Evolutionary conservation across 495 filamentous ascomycete genomes (phyloP).

Genomic region (Podospora australis): DNA sequence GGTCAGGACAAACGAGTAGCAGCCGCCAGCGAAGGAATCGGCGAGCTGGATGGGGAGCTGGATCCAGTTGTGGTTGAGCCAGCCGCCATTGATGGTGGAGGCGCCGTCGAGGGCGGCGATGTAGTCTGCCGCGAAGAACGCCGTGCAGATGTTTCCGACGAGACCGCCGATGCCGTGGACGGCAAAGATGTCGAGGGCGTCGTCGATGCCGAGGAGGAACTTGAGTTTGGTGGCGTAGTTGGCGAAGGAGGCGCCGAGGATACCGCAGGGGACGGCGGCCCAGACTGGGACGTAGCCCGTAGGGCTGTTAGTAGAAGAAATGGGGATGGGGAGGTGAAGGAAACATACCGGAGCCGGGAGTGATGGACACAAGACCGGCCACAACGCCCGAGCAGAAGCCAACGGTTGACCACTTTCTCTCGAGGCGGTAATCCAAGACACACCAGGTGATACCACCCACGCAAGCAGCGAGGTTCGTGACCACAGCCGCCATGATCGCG

Average conservation of each 20-base stretch:
- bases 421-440: conserved; percentile 83
- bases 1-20: conserved; percentile 82
- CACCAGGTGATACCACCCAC: conserved; percentile 94
- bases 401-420: conserved; percentile 94
- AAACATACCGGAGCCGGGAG: conserved; percentile 65
- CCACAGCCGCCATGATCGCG: conserved; percentile 64
- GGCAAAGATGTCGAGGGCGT: conserved; percentile 90
- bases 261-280: conserved; percentile 85
- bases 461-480: conserved; percentile 67
- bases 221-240: conserved; percentile 98
- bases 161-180: conserved; percentile 85
- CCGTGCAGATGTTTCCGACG: conserved; percentile 84
- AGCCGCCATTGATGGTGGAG: conserved; percentile 69
- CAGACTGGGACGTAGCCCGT: conserved; percentile 79
- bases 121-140: conserved; percentile 88
- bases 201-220: conserved; percentile 78
- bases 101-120: conserved; percentile 82
- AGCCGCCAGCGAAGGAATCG: conserved; percentile 74
- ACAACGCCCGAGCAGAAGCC: conserved; percentile 95
- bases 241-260: conserved; percentile 75
- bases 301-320: neutral
- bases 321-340: neutral
- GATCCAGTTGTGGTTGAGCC: conserved; percentile 85
- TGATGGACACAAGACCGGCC: conserved; percentile 88
- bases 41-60: conserved; percentile 86